Evolutionary conservation across 2,329 filamentous ascomycete genomes (phyloP).

Genomic region (Talaromyces rugulosus): DNA sequence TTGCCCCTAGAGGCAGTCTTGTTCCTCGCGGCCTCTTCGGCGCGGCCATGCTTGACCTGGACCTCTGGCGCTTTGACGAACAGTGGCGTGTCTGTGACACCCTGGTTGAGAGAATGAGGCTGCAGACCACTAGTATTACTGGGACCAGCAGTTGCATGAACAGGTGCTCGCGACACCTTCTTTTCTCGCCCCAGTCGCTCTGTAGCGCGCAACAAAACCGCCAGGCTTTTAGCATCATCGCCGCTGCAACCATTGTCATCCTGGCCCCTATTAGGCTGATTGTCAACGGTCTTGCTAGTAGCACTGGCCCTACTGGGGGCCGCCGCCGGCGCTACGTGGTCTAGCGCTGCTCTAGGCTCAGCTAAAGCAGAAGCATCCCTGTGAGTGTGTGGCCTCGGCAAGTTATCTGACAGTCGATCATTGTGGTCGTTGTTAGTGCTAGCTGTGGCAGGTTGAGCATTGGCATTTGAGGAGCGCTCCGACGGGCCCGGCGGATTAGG

Average conservation of each 20-base stretch:
- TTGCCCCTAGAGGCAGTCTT: not conserved
- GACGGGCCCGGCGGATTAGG: not conserved
- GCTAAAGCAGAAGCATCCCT: not conserved
- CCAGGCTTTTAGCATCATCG: constrained; percentile 14
- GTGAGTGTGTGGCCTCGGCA: not conserved
- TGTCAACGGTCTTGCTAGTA: not conserved
- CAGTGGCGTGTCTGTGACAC: constrained; percentile 12
- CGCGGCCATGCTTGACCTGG: not conserved
- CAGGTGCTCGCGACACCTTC: not conserved
- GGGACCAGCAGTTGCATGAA: not conserved
- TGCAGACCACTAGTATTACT: not conserved
- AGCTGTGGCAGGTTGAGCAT: not conserved
- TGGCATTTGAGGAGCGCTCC: not conserved
- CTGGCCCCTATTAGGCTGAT: constrained; percentile 1
- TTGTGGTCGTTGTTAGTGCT: not conserved
- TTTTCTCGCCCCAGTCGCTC: constrained; percentile 8
- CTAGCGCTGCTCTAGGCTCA: not conserved
- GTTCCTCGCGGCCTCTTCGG: constrained; percentile 1
- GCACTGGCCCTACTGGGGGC: not conserved
- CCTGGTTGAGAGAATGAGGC: constrained; percentile 12
- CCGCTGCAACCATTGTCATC: constrained; percentile 9
- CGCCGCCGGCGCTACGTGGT: not conserved
- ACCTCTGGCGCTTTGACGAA: constrained; percentile 1
- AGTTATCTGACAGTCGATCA: not conserved
- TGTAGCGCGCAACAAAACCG: constrained; percentile 10